Evolutionary conservation across 139 green algal species (phyloP).

Genomic region (Tetraselmis striata): DNA sequence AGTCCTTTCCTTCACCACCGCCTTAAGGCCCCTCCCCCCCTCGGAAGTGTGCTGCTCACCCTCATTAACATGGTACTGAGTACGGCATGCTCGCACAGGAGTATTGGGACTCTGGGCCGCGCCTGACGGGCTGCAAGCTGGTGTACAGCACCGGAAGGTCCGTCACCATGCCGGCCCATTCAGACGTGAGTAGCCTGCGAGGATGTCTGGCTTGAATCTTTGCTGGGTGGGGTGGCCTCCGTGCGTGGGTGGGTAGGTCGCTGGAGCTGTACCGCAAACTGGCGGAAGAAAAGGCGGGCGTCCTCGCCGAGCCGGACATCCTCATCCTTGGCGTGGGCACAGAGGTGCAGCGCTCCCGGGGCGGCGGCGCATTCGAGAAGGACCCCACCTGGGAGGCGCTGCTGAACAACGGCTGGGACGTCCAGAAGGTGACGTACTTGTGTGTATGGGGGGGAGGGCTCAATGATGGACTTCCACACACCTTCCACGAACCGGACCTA

Average conservation of each 20-base stretch:
- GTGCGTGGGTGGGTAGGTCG: conserved; percentile 12
- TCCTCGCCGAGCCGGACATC: conserved; percentile 63
- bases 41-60: conserved; percentile 28
- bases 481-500: no score
- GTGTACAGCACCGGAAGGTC: background rate
- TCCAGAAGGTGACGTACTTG: no score
- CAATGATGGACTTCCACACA: no score
- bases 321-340: conserved; percentile 78
- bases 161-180: no score
- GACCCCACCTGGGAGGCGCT: conserved; percentile 43
- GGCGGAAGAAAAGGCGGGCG: conserved; percentile 43
- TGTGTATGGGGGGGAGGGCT: no score
- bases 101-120: background rate
- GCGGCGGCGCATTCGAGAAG: conserved; percentile 38
- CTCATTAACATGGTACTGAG: conserved; percentile 47
- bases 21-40: conserved; percentile 2
- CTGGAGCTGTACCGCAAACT: conserved; percentile 50
- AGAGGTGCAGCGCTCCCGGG: conserved; percentile 45
- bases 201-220: no score
- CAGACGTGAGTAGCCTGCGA: no score
- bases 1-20: no score
- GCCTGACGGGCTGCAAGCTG: background rate
- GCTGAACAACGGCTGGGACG: conserved; percentile 60
- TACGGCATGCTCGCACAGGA: no score
- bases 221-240: background rate